Base-by-base conservation (phyloP, 1,139 yeast genomes). In the Nakaseomyces nivariensis region DNA sequence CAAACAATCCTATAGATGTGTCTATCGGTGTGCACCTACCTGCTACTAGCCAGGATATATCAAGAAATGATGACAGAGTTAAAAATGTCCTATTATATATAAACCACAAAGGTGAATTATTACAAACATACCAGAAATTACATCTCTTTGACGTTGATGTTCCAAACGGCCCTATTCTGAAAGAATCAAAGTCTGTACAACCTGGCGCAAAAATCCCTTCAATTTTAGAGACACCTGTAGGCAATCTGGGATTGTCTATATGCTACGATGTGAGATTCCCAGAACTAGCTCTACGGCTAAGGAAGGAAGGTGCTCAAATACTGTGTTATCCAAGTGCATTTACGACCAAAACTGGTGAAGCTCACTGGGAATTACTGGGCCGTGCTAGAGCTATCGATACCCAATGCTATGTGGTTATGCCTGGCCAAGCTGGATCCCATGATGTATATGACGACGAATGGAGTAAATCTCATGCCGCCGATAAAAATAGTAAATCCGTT, bases 261-360 rank as follows among this genome's bases (percentile, higher is more conserved):
- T 89, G 97, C 66, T 89, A 88, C 62, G 96, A 88, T 64, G 78
- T 92, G 40, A 72, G 97, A 55, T 90, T 90, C 65, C 96, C 96
- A 0, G 97, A 90, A 64, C 69, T 85, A 47, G 81, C 92, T 1
- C 62, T 85, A 36, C 66, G 79, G 43, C 70, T 87, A 43, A 72
- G 96, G 41, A 64, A 78, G 25, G 60, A 72, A 43, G 97, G 97
- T 1, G 96, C 97, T 0, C 77, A 88, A 51, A 69, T 92, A 32
- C 60, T 92, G 31, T 77, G 90, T 1, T 92, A 72, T 59, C 97
- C 98, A 0, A 83, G 95, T 38, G 97, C 97, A 0, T 92, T 94
- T 70, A 90, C 97, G 0, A 78, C 85, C 60, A 79, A 82, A 58
- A 92, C 97, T 0, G 97, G 98, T 0, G 79, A 78, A 51, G 92